Evolutionary conservation across 75 land plant genomes (phyloP).

Genomic region (Picea glauca): DNA sequence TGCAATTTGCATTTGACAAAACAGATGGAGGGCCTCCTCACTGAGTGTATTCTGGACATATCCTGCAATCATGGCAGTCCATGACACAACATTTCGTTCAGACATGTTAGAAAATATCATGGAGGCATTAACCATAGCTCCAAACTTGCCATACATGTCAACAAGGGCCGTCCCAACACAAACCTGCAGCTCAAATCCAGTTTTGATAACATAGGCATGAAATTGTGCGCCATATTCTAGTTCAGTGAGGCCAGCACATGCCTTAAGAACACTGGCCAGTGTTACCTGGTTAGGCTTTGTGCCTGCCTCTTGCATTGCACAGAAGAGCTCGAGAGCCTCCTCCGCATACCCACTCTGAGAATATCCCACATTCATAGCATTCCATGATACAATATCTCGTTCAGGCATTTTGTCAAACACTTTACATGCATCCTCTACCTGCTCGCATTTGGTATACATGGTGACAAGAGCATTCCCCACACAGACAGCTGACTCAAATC

Average conservation of each 20-base stretch:
- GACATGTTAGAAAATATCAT: conserved; percentile 3
- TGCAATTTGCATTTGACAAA: not conserved
- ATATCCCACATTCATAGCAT: not conserved
- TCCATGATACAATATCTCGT: not conserved
- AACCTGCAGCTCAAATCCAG: conserved; percentile 2
- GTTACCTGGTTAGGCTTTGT: conserved; percentile 6
- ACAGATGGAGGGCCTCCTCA: conserved; percentile 11
- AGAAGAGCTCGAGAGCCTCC: not conserved
- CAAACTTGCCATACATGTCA: not conserved
- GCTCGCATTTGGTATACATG: too few relatives aligned
- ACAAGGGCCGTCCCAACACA: conserved; percentile 2
- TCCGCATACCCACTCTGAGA: not conserved
- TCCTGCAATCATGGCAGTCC: conserved; percentile 10
- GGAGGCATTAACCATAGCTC: not conserved
- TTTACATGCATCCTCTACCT: too few relatives aligned
- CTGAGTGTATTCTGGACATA: conserved; percentile 1
- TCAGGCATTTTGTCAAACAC: too few relatives aligned
- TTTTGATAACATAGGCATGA: conserved; percentile 4
- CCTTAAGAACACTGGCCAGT: conserved; percentile 12
- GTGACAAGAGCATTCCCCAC: too few relatives aligned
- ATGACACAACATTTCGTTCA: conserved; percentile 6
- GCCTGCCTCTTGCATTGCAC: not conserved
- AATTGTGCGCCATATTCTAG: conserved; percentile 16
- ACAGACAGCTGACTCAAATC: too few relatives aligned
- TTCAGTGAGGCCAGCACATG: conserved; percentile 7